These are phyloP conservation scores for Leucosporidium yakuticum DNA, from an alignment of 768 basidiomycete species.

Conservation along the genomic window DNA sequence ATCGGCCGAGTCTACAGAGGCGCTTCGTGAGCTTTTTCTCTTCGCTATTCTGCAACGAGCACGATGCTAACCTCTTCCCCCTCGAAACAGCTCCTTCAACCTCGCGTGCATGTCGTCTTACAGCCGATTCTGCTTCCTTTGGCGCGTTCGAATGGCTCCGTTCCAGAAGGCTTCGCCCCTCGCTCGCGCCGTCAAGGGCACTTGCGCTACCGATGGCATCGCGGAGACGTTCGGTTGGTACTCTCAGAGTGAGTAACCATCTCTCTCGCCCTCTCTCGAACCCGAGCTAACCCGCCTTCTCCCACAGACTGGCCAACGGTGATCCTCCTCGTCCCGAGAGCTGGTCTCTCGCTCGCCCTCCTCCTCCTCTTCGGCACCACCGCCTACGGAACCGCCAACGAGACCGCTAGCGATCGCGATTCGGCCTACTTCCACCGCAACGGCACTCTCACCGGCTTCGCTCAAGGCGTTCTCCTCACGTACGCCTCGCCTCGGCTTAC, in stretches of 20 bases:
- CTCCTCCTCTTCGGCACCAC: conserved; percentile 26
- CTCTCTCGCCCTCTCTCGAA: neutral
- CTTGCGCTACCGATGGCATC: conserved; percentile 8
- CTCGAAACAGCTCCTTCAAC: conserved; percentile 6
- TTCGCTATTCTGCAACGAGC: neutral
- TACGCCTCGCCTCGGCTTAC: neutral
- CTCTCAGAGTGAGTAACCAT: conserved; percentile 15
- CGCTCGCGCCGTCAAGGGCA: conserved; percentile 5
- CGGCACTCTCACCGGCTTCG: conserved; percentile 23
- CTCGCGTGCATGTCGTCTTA: conserved; percentile 16
- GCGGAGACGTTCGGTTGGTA: conserved; percentile 19
- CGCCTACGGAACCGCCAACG: conserved; percentile 2
- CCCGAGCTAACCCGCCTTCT: neutral
- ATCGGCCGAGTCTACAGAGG: conserved; percentile 27
- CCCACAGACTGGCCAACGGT: conserved; percentile 31
- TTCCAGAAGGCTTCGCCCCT: conserved; percentile 1
- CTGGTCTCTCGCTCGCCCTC: conserved; percentile 25
- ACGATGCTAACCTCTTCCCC: neutral
- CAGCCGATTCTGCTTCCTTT: conserved; percentile 23
- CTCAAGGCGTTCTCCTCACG: conserved; percentile 18
- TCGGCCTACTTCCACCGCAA: conserved; percentile 15
- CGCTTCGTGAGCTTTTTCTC: conserved; percentile 13
- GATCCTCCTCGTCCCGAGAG: conserved; percentile 26
- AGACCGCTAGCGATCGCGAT: conserved; percentile 6
- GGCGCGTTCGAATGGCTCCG: conserved; percentile 17